phyloP scores from a whole-genome alignment of 805 yeast species.

The Suhomyces kilbournensis region DNA sequence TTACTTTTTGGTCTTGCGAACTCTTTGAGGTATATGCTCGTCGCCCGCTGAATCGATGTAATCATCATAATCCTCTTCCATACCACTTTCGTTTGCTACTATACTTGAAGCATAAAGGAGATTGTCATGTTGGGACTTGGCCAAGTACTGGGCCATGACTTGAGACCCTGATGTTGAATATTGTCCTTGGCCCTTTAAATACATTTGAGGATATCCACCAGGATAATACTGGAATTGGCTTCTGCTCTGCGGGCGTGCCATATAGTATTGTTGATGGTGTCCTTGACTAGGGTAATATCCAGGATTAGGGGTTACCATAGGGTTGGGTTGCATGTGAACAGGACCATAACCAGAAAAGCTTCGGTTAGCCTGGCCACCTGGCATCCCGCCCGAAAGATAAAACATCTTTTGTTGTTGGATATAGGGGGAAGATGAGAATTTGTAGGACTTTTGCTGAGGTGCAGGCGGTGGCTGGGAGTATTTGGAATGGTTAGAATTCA shows the following conservation, averaged over 20 bases:
- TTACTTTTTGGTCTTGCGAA: not conserved
- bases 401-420: constrained; percentile 11
- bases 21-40: not conserved
- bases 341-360: constrained; percentile 6
- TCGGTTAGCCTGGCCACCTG: not conserved
- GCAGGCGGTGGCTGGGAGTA: constrained; percentile 12
- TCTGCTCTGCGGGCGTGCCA: constrained; percentile 8
- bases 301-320: constrained; percentile 2
- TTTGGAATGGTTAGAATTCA: constrained; percentile 12
- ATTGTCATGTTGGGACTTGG: constrained; percentile 65
- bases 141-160: constrained; percentile 75
- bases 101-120: constrained; percentile 43
- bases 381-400: constrained; percentile 7
- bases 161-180: constrained; percentile 53
- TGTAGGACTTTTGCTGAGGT: constrained; percentile 6
- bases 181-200: constrained; percentile 5
- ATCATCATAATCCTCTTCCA: constrained; percentile 8
- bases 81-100: constrained; percentile 16
- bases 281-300: constrained; percentile 12
- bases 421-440: constrained; percentile 7
- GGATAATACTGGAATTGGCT: constrained; percentile 1
- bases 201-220: constrained; percentile 4
- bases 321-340: not conserved
- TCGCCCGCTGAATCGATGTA: not conserved
- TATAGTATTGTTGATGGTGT: constrained; percentile 3